Percentiles rank a stretch among this genome's conserved stretches.
Conservation (phyloP, 768 basidiomycete species). For the Tricholoma flavovirens region DNA sequence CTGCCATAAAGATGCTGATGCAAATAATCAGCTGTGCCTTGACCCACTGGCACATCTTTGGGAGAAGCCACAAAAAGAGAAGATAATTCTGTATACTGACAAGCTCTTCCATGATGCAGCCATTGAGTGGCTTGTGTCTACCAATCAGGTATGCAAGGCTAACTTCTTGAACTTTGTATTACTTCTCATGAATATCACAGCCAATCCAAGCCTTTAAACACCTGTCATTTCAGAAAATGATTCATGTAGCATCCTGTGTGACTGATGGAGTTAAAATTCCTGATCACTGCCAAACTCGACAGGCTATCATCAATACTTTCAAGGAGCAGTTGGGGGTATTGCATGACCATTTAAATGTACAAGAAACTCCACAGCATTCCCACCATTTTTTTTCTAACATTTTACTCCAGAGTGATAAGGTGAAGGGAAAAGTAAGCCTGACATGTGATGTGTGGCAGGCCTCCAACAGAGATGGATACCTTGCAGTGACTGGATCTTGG, state of each 20-base stretch:
- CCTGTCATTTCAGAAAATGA: background rate
- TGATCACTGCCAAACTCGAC: background rate
- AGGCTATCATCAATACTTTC: background rate
- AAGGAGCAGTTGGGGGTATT: background rate
- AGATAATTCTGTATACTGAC: background rate
- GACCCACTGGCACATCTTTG: slow-evolving; percentile 21
- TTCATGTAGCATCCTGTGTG: background rate
- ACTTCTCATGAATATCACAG: background rate
- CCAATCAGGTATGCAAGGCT: background rate
- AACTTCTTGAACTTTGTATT: background rate
- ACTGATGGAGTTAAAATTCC: background rate
- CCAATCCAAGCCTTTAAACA: background rate
- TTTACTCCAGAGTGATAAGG: background rate
- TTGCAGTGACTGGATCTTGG: too few relatives aligned
- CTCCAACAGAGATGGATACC: too few relatives aligned
- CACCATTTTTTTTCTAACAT: background rate
- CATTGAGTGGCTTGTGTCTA: background rate
- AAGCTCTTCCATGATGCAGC: background rate
- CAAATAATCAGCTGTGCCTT: slow-evolving; percentile 8
- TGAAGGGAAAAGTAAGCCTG: background rate
- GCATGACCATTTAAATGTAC: background rate
- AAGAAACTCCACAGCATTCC: background rate
- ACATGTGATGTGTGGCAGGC: background rate
- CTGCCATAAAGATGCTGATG: slow-evolving; percentile 5
- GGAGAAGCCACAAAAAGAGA: slow-evolving; percentile 9